A percentile compares a stretch with the other conserved stretches of the same genome.
These are phyloP conservation scores for Francoa sonchifolia DNA, from an alignment of 441 rosid species.

Conservation along the genomic window DNA sequence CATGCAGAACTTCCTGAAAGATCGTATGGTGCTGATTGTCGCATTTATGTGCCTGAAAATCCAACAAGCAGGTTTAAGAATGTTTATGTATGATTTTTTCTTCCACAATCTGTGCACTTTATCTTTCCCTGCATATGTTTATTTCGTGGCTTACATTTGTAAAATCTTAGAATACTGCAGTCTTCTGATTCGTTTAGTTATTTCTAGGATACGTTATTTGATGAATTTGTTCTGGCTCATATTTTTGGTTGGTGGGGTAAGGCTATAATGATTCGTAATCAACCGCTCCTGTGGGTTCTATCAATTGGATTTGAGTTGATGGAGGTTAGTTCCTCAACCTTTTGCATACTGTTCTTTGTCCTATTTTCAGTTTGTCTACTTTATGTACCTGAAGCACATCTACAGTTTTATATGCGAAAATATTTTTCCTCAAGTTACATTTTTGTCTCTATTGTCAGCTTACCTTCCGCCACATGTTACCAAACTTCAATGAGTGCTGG, in stretches of 20 bases:
- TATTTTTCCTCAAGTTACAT: conserved; percentile 5
- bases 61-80: conserved; percentile 98
- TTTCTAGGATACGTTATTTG: conserved; percentile 78
- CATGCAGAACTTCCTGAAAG: conserved; percentile 94
- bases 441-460: conserved; percentile 38
- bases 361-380: conserved; percentile 4
- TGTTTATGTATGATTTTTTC: conserved; percentile 93
- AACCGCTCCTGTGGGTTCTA: conserved; percentile 94
- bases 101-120: conserved; percentile 18
- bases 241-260: conserved; percentile 99
- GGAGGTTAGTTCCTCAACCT: conserved; percentile 55
- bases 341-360: background rate
- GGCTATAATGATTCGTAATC: conserved; percentile 93
- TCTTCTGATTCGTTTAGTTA: conserved; percentile 16
- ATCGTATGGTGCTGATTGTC: conserved; percentile 96
- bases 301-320: conserved; percentile 94
- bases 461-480: conserved; percentile 95
- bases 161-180: background rate
- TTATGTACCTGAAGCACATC: too few species aligned
- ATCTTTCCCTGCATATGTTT: background rate
- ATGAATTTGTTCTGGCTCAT: conserved; percentile 95
- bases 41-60: conserved; percentile 72
- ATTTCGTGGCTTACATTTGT: background rate
- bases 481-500: conserved; percentile 99
- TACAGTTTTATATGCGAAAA: conserved; percentile 5